Evolutionary conservation across 2,329 filamentous ascomycete species (phyloP).

Genomic region (Claviceps sp.): DNA sequence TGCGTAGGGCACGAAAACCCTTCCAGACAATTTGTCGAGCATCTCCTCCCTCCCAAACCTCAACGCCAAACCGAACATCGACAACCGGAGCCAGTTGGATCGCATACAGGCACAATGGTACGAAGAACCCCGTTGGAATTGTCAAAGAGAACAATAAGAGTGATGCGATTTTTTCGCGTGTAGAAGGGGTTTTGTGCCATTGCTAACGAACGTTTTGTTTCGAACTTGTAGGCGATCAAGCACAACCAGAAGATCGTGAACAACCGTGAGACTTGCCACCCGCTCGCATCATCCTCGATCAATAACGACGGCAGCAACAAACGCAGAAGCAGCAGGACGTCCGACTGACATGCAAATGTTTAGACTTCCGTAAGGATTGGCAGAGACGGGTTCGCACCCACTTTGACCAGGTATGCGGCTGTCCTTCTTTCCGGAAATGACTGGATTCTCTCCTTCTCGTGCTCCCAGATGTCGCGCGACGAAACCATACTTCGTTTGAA

Average conservation of each 20-base stretch:
- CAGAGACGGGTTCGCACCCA: slow-evolving; percentile 97
- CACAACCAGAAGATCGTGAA: slow-evolving; percentile 98
- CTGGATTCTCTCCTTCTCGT: not conserved
- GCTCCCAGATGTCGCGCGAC: not conserved
- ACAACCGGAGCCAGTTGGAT: slow-evolving; percentile 34
- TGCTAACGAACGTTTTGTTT: slow-evolving; percentile 18
- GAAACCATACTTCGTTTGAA: not conserved
- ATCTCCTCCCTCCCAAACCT: slow-evolving; percentile 22
- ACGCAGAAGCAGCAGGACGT: not conserved
- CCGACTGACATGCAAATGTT: slow-evolving; percentile 25
- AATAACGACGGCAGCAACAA: slow-evolving; percentile 15
- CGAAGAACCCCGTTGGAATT: slow-evolving; percentile 14
- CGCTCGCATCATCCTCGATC: slow-evolving; percentile 6
- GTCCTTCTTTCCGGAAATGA: not conserved
- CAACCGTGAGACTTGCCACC: slow-evolving; percentile 55
- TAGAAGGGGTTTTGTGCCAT: slow-evolving; percentile 12
- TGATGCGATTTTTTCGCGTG: slow-evolving; percentile 1
- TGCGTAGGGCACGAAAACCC: slow-evolving; percentile 29
- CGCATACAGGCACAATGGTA: slow-evolving; percentile 43
- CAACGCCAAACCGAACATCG: slow-evolving; percentile 26
- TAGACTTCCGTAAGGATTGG: slow-evolving; percentile 99
- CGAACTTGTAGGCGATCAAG: slow-evolving; percentile 69
- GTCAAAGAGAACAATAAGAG: slow-evolving; percentile 3
- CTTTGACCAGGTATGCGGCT: slow-evolving; percentile 87
- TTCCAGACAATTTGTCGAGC: slow-evolving; percentile 27